Evolutionary conservation across 2,329 filamentous ascomycete species (phyloP), one percentile per base, ranked within the genome.

Genomic region (Coniochaeta sp.): DNA sequence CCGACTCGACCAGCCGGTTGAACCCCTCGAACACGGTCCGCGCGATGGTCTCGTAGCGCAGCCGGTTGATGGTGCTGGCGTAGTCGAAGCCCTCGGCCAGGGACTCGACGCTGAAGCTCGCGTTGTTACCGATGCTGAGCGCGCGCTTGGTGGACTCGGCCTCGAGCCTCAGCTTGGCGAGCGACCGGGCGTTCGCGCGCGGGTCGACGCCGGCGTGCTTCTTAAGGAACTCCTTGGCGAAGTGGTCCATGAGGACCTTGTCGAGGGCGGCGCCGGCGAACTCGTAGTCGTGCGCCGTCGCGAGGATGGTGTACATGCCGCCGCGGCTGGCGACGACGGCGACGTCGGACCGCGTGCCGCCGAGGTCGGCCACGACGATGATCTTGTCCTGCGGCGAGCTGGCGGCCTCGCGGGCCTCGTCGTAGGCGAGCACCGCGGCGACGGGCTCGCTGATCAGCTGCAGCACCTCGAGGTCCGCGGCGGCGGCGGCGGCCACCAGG

Each of bases 201-300:
- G 95, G 95, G 75, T 98, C 47, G 61, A 85, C 85, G 38, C 75
- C 76, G 79, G 88, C 89, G 84, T 98, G 86, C 83, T 96, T 96
- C 85, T 99, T 98, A 71, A 95, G 84, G 79, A 99, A 99, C 77
- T 99, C 95, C 83, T 99, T 99, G 68, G 93, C 90, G 68, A 98
- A 97, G 81, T 97, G 89, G 73, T 99, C 93, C 73, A 96, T 90
- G 61, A 99, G 83, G 57, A 93, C 89, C 73, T 95, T 85, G 79
- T 99, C 95, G 60, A 99, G 82, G 66, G 92, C 87, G 38, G 86
- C 82, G 70, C 95, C 95, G 60, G 90, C 88, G 67, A 93, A 90
- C 71, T 98, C 93, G 77, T 96, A 97, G 80, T 99, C 95, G 79
- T 98, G 95, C 32, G 89, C 86, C 14, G 93, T 96, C 22, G 95